These are phyloP conservation scores for Glonium stellatum DNA, from an alignment of 495 filamentous ascomycete species.

Conservation along the genomic window DNA sequence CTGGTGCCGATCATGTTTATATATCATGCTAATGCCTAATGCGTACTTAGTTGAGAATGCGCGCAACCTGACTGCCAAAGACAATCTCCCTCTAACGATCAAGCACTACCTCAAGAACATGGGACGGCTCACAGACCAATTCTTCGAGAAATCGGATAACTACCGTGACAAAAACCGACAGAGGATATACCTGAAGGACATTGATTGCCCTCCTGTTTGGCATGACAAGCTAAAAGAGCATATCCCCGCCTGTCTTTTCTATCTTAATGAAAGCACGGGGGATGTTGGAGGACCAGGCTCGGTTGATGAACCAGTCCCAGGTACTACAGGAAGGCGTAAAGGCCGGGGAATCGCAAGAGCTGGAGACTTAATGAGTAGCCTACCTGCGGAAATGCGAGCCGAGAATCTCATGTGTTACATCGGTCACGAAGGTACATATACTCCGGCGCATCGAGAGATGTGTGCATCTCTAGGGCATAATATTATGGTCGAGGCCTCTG, in stretches of 20 bases:
- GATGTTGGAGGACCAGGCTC: constrained; percentile 46
- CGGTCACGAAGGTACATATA: constrained; percentile 95
- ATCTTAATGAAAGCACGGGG: constrained; percentile 72
- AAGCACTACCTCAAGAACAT: constrained; percentile 84
- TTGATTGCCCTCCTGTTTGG: constrained; percentile 86
- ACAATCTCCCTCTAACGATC: constrained; percentile 70
- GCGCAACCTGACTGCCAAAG: constrained; percentile 61
- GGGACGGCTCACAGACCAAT: constrained; percentile 67
- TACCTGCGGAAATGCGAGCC: constrained; percentile 78
- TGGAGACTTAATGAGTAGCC: constrained; percentile 88
- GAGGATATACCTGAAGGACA: constrained; percentile 89
- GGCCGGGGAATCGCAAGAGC: constrained; percentile 53
- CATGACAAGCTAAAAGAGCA: constrained; percentile 64
- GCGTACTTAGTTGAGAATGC: constrained; percentile 51
- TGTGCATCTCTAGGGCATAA: constrained; percentile 94
- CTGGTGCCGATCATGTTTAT: background rate
- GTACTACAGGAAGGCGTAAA: constrained; percentile 31
- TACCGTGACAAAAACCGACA: constrained; percentile 67
- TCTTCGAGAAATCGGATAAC: constrained; percentile 50
- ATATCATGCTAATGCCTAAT: background rate
- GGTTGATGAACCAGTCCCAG: constrained; percentile 32
- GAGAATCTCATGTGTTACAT: constrained; percentile 98
- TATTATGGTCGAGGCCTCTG: constrained; percentile 88
- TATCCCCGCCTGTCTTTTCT: constrained; percentile 74
- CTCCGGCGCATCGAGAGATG: constrained; percentile 94